phyloP scores from a whole-genome alignment of 23 red algal species.

The Gracilaria caudata region DNA sequence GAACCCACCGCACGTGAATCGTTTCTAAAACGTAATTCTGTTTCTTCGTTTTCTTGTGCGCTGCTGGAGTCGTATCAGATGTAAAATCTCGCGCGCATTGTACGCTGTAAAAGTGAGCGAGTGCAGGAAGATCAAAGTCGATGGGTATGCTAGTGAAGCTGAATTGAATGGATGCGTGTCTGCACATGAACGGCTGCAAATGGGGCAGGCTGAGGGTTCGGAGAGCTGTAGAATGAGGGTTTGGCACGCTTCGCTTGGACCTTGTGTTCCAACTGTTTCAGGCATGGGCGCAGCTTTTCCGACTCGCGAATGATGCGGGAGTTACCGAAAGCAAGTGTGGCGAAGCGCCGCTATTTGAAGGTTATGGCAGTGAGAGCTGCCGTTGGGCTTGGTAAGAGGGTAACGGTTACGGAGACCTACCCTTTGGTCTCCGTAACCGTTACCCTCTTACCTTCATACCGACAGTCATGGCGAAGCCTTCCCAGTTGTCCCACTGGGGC shows the following conservation, averaged over 20 bases:
- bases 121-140: constrained; percentile 86
- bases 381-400: too few relatives aligned
- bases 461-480: too few relatives aligned
- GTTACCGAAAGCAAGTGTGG: too few relatives aligned
- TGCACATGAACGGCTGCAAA: too few relatives aligned
- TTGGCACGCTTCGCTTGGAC: neutral
- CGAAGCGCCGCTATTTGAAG: too few relatives aligned
- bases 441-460: too few relatives aligned
- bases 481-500: too few relatives aligned
- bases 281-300: neutral
- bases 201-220: too few relatives aligned
- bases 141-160: constrained; percentile 16
- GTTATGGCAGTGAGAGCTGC: too few relatives aligned
- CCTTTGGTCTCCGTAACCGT: too few relatives aligned
- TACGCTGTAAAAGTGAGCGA: constrained; percentile 91
- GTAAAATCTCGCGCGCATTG: constrained; percentile 90
- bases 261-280: neutral
- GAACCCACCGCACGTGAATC: neutral
- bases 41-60: constrained; percentile 75
- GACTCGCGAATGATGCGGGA: neutral
- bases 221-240: neutral
- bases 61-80: constrained; percentile 33
- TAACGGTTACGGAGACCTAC: too few relatives aligned
- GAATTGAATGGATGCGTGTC: neutral
- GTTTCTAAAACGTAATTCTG: constrained; percentile 34